These are phyloP conservation scores for Paramecium biaurelia DNA, from an alignment of 73 alveolate species.

Conservation along the genomic window DNA sequence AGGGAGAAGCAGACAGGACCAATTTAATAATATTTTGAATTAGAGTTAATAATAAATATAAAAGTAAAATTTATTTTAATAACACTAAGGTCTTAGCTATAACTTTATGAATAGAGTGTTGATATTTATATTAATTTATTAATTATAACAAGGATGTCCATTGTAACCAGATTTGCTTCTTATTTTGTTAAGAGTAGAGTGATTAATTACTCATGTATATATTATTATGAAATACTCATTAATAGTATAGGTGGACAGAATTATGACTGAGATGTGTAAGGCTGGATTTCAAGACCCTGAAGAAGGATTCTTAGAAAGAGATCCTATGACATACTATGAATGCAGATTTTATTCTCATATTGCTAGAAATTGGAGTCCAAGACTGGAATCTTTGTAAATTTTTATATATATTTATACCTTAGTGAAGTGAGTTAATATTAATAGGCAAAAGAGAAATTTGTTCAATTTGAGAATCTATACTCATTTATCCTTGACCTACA, in stretches of 20 bases:
- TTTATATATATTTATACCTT: not conserved
- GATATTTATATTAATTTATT: not conserved
- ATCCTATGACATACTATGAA: constrained; percentile 32
- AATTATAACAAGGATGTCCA: not conserved
- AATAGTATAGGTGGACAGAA: constrained; percentile 10
- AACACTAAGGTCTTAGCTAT: not conserved
- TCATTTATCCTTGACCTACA: not conserved
- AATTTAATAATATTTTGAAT: no score
- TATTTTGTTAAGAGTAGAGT: constrained; percentile 42
- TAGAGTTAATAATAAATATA: no score
- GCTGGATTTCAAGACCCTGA: constrained; percentile 44
- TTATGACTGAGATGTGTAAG: constrained; percentile 43
- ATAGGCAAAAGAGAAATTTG: not conserved
- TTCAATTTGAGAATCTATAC: constrained; percentile 22
- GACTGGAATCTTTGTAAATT: not conserved
- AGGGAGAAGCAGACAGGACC: not conserved
- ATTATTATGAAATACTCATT: not conserved
- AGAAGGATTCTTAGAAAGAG: constrained; percentile 13
- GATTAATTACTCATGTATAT: not conserved
- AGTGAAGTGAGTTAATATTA: not conserved
- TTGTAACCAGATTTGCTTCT: not conserved
- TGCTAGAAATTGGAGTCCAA: constrained; percentile 36
- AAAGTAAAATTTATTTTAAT: not conserved
- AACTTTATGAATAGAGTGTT: not conserved
- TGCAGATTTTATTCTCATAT: not conserved